Conservation (phyloP, 768 basidiomycete genomes). For the Naematelia encephala region DNA sequence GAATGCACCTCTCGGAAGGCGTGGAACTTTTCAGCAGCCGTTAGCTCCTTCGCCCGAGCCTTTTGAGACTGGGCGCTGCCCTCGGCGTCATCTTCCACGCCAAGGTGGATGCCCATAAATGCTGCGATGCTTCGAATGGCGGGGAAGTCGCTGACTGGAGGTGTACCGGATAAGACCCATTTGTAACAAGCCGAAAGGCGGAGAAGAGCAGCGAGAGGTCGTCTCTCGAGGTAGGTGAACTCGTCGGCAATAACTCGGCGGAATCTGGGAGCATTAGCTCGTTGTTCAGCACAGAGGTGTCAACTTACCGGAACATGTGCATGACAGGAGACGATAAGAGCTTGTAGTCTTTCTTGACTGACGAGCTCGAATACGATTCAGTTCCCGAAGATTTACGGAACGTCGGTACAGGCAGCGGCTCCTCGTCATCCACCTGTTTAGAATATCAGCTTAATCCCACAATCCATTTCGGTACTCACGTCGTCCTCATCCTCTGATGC, state of each 20-base stretch:
- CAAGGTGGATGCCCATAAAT: slow-evolving; percentile 84
- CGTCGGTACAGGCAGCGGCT: slow-evolving; percentile 26
- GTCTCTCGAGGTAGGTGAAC: slow-evolving; percentile 85
- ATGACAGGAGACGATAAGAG: slow-evolving; percentile 77
- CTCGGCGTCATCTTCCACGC: slow-evolving; percentile 83
- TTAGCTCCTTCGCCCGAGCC: slow-evolving; percentile 77
- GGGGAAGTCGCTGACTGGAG: slow-evolving; percentile 84
- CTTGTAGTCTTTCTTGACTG: slow-evolving; percentile 70
- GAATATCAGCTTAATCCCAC: background rate
- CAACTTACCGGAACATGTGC: slow-evolving; percentile 69
- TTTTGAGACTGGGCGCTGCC: slow-evolving; percentile 70
- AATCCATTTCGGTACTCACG: slow-evolving; percentile 8
- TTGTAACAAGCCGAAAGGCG: slow-evolving; percentile 70
- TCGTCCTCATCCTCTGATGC: slow-evolving; percentile 55
- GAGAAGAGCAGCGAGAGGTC: slow-evolving; percentile 73
- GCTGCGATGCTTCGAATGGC: slow-evolving; percentile 86
- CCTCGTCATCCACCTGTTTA: slow-evolving; percentile 20
- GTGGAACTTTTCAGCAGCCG: slow-evolving; percentile 88
- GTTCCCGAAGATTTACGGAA: slow-evolving; percentile 26
- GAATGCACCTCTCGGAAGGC: slow-evolving; percentile 94
- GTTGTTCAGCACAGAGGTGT: background rate
- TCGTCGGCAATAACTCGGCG: slow-evolving; percentile 86
- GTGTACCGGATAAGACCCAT: slow-evolving; percentile 97
- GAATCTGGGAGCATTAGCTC: slow-evolving; percentile 55
- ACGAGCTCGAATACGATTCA: slow-evolving; percentile 57